These are phyloP conservation scores for Suillus clintonianus DNA, from an alignment of 768 basidiomycete species.

Conservation along the genomic window DNA sequence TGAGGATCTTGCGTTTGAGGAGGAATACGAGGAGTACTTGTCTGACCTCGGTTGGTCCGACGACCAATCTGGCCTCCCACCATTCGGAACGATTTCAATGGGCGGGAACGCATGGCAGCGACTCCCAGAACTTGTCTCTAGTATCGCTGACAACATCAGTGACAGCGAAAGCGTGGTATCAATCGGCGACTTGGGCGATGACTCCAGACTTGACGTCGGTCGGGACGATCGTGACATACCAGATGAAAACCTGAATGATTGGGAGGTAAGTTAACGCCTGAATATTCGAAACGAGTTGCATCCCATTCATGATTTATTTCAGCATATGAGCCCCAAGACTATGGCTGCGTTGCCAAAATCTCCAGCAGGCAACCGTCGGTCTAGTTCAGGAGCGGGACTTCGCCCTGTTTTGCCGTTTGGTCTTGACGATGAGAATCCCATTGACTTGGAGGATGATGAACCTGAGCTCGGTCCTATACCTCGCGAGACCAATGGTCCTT, in stretches of 20 bases:
- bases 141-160: slow-evolving; percentile 86
- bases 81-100: slow-evolving; percentile 30
- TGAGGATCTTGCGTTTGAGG: slow-evolving; percentile 93
- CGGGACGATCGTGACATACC: slow-evolving; percentile 61
- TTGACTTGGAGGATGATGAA: slow-evolving; percentile 75
- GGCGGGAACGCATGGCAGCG: slow-evolving; percentile 75
- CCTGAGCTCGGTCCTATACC: slow-evolving; percentile 75
- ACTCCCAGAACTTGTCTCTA: slow-evolving; percentile 75
- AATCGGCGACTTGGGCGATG: slow-evolving; percentile 87
- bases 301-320: slow-evolving; percentile 8
- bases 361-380: slow-evolving; percentile 78
- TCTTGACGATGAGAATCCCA: slow-evolving; percentile 72
- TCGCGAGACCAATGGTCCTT: slow-evolving; percentile 70
- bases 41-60: slow-evolving; percentile 83
- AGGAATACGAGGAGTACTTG: slow-evolving; percentile 95
- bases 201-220: slow-evolving; percentile 62
- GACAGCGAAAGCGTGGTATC: slow-evolving; percentile 93
- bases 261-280: slow-evolving; percentile 71
- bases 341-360: slow-evolving; percentile 93
- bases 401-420: slow-evolving; percentile 81
- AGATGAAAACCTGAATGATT: slow-evolving; percentile 89
- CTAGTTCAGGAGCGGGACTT: slow-evolving; percentile 81
- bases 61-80: slow-evolving; percentile 46
- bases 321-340: slow-evolving; percentile 97
- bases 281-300: slow-evolving; percentile 3